Conservation (phyloP, 2,329 filamentous ascomycete genomes). For the Penicillium thymicola region DNA sequence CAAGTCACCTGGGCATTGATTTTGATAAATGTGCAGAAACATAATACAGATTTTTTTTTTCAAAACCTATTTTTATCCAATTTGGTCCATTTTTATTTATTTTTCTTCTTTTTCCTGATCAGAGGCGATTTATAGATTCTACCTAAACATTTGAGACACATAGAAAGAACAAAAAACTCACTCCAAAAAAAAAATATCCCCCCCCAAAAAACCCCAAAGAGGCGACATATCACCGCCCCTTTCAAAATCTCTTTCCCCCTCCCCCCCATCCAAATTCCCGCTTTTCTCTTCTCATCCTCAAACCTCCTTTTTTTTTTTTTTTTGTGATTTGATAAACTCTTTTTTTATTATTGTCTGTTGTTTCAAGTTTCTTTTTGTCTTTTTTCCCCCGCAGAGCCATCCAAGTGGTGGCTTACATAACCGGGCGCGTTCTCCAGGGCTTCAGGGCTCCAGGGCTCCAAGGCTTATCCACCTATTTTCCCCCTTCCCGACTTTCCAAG, state of each 20-base stretch:
- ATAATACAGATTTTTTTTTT: not conserved
- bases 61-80: not conserved
- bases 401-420: slow-evolving; percentile 7
- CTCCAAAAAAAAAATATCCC: not conserved
- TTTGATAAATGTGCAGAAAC: not conserved
- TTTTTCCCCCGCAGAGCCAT: not conserved
- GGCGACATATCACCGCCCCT: slow-evolving; percentile 20
- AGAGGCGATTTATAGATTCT: not conserved
- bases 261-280: not conserved
- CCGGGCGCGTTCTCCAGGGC: slow-evolving; percentile 6
- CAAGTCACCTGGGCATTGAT: not conserved
- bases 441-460: not conserved
- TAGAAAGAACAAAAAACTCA: not conserved
- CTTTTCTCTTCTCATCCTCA: not conserved
- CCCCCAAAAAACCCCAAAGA: not conserved
- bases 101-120: not conserved
- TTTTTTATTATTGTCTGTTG: not conserved
- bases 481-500: slow-evolving; percentile 9
- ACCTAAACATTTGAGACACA: not conserved
- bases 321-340: not conserved
- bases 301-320: not conserved
- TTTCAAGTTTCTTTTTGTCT: not conserved
- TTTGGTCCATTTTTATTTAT: not conserved
- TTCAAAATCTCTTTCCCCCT: slow-evolving; percentile 13
- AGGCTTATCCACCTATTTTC: slow-evolving; percentile 3